Evolutionary conservation across 2,329 filamentous ascomycete genomes (phyloP).

Genomic region (Phialophora verrucosa): DNA sequence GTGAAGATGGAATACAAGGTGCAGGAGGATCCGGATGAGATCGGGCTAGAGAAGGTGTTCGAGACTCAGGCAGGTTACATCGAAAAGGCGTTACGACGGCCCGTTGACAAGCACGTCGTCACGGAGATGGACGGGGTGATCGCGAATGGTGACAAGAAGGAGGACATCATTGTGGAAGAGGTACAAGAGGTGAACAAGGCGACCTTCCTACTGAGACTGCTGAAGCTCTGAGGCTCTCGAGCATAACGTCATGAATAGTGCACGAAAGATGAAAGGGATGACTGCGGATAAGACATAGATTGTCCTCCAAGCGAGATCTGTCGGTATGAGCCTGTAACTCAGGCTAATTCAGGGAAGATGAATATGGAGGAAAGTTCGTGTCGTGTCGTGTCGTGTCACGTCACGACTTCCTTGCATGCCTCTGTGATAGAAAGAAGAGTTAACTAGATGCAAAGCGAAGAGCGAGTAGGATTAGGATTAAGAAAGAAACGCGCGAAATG

Average conservation of each 20-base stretch:
- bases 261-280: background rate
- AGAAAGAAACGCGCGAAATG: background rate
- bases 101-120: slow-evolving; percentile 71
- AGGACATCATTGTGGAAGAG: slow-evolving; percentile 72
- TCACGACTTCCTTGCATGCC: slow-evolving; percentile 58
- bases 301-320: background rate
- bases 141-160: slow-evolving; percentile 59
- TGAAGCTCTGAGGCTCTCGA: slow-evolving; percentile 65
- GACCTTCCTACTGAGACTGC: slow-evolving; percentile 75
- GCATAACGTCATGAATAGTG: background rate
- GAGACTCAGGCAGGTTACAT: slow-evolving; percentile 70
- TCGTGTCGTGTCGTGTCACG: slow-evolving; percentile 7
- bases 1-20: slow-evolving; percentile 93
- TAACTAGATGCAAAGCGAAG: slow-evolving; percentile 18
- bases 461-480: background rate
- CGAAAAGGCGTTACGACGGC: slow-evolving; percentile 77
- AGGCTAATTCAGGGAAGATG: slow-evolving; percentile 12
- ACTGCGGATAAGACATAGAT: background rate
- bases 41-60: slow-evolving; percentile 74
- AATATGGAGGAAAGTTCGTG: background rate
- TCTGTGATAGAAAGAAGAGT: slow-evolving; percentile 46
- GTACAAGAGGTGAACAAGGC: slow-evolving; percentile 86
- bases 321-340: slow-evolving; percentile 8
- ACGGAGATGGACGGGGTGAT: slow-evolving; percentile 59
- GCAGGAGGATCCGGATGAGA: slow-evolving; percentile 75